Evolutionary conservation across 2,329 filamentous ascomycete species (phyloP), one percentile per base, ranked within the genome.

Genomic region (Penicillium vulpinum): DNA sequence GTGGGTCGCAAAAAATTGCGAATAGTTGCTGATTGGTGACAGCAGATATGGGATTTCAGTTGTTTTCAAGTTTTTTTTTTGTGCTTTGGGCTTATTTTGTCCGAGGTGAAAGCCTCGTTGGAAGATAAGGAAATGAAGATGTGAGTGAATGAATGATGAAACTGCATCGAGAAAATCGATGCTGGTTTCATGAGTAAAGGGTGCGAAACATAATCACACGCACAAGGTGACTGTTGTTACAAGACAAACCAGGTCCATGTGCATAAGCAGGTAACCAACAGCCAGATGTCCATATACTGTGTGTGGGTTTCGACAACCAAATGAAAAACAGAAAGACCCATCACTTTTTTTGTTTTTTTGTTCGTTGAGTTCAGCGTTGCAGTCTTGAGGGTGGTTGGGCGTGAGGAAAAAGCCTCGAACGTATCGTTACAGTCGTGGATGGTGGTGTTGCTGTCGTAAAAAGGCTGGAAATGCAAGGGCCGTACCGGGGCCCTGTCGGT

Each of bases 391-490:
- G n/a, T 46, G 45, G n/a, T 46, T 54, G 45, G 55, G 58, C 43
- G 31, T 36, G 44, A 50, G 47, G 38, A n/a, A 54, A 40, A 50
- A 38, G n/a, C 45, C 58, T 59, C 61, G 61, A 64, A 62, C 60
- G 59, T 68, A 63, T 70, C 66, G 41, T 70, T 65, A 70, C 62
- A 61, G 66, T 72, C 69, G 62, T 67, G 41, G 64, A 73, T 48
- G 64, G 67, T 63, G 64, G 67, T 68, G 65, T 71, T 65, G 67
- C 69, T 68, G 70, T 72, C 69, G 64, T 72, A 63, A 71, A 57
- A 60, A 54, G 50, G 52, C 41, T 58, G 60, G 49, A 56, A 67
- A 62, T 55, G 57, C 52, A 46, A 54, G 48, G 49, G 47, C 43
- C 44, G 18, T 38, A 53, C 4, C 21, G n/a, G 50, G 54, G 43